A percentile compares a stretch with the other conserved stretches of the same genome.
Evolutionary conservation across 2,329 filamentous ascomycete genomes (phyloP).

Genomic region (Aspergillus nomiae): DNA sequence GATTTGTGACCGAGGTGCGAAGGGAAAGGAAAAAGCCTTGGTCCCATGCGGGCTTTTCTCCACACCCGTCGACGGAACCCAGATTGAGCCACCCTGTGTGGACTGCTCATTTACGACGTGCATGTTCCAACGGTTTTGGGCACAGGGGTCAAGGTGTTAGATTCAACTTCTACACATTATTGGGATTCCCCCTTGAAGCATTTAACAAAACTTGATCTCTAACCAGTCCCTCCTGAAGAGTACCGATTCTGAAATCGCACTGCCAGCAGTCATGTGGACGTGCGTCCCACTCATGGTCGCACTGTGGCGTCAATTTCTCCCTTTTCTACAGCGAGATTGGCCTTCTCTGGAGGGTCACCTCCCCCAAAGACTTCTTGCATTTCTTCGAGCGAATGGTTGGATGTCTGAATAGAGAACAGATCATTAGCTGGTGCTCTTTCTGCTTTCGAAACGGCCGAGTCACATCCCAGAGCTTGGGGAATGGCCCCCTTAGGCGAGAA

Average conservation of each 20-base stretch:
- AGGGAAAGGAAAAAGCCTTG: background rate
- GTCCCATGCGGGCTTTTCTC: background rate
- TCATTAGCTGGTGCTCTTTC: background rate
- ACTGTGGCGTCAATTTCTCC: constrained; percentile 4
- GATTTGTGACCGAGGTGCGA: background rate
- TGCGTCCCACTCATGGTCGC: background rate
- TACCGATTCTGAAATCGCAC: background rate
- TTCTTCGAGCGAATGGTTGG: constrained; percentile 48
- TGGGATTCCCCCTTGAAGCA: background rate
- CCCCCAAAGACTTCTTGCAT: constrained; percentile 43
- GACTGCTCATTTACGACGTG: background rate
- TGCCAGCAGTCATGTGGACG: background rate
- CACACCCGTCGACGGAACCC: background rate
- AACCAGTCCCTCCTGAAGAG: background rate
- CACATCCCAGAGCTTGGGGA: background rate
- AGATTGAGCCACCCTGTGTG: background rate
- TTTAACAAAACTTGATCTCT: background rate
- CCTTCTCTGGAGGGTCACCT: constrained; percentile 16
- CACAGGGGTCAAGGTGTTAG: background rate
- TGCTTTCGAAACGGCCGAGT: background rate
- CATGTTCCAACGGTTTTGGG: background rate
- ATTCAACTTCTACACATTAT: background rate
- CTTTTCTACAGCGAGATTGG: constrained; percentile 7
- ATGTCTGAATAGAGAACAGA: constrained; percentile 34
- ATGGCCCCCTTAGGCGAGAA: background rate